Base-by-base conservation (phyloP, 164 flowering plant species). In the Kingdonia uniflora region DNA sequence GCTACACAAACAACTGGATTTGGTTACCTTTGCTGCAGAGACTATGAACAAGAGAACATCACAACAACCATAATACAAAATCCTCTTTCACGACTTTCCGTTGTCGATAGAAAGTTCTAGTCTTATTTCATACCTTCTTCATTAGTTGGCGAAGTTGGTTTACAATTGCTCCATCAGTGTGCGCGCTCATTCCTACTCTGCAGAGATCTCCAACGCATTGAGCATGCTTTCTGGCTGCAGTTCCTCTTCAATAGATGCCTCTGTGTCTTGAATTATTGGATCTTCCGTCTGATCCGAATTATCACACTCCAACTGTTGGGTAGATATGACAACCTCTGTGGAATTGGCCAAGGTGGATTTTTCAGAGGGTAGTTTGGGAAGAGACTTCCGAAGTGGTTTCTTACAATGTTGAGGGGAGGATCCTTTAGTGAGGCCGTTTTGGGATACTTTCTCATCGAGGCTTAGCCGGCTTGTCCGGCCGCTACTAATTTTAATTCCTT, bases 321-420 rank as follows among this genome's bases (percentile, higher is more conserved):
- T 40, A 53, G 35, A 21, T 21, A 33, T 37, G 14, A 64, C 37
- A 53, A 63, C 71, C 19, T 55, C 74, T 21, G 63, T 58, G 51
- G 71, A 47, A 60, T 45, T 58, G 48, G 75, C 60, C 42, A 74
- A 62, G 16, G 60, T 61, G 52, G 76, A 59, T 63, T 68, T 84
- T 56, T 88, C 74, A 43, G 95, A 85, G 20, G 95, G 95, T 45
- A 87, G 71, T 65, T 67, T 81, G 40, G 98, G 95, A 65, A 92
- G 91, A 49, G 96, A 92, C 67, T 78, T 85, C 40, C 98, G 59
- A 23, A 26, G 68, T 42, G 95, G 87, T 71, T 77, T 84, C 75
- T 77, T 82, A 7, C 58, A 19, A 39, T 66, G 66, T 29, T 55
- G 72, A 40, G 77, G 57, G 4, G 69, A 38, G 39, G 55, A 41